These are phyloP conservation scores for Uronychia setigera DNA, from an alignment of 73 alveolate species.

Conservation along the genomic window DNA sequence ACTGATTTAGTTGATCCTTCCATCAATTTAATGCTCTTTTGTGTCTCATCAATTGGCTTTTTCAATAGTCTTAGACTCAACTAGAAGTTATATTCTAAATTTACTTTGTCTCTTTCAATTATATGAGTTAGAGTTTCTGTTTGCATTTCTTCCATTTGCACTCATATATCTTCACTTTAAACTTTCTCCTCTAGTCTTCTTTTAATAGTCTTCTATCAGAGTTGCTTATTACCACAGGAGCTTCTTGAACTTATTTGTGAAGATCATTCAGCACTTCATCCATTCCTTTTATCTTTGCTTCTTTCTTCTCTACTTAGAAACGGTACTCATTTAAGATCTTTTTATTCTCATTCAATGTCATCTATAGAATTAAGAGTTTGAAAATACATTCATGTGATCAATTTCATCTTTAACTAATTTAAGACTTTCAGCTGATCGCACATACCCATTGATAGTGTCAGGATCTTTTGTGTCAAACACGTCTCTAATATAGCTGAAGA, in stretches of 20 bases:
- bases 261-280: not conserved
- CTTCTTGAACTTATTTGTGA: not conserved
- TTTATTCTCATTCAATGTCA: conserved; percentile 4
- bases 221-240: not conserved
- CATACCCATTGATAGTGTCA: conserved; percentile 22
- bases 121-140: conserved; percentile 41
- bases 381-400: not conserved
- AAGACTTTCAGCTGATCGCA: conserved; percentile 5
- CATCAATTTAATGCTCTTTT: not conserved
- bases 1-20: not conserved
- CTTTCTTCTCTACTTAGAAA: conserved; percentile 1
- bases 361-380: not conserved
- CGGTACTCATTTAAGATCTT: not conserved
- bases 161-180: not conserved
- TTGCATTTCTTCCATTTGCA: conserved; percentile 36
- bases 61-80: not conserved
- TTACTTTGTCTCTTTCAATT: conserved; percentile 33
- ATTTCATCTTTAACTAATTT: conserved; percentile 35
- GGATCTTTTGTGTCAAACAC: conserved; percentile 23
- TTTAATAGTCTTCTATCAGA: conserved; percentile 3
- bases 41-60: conserved; percentile 19
- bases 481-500: not conserved
- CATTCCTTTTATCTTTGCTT: not conserved
- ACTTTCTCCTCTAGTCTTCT: conserved; percentile 5
- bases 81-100: not conserved